phyloP scores from a whole-genome alignment of 352 stramenopile genomes.

The Phytopythium mirpurense region DNA sequence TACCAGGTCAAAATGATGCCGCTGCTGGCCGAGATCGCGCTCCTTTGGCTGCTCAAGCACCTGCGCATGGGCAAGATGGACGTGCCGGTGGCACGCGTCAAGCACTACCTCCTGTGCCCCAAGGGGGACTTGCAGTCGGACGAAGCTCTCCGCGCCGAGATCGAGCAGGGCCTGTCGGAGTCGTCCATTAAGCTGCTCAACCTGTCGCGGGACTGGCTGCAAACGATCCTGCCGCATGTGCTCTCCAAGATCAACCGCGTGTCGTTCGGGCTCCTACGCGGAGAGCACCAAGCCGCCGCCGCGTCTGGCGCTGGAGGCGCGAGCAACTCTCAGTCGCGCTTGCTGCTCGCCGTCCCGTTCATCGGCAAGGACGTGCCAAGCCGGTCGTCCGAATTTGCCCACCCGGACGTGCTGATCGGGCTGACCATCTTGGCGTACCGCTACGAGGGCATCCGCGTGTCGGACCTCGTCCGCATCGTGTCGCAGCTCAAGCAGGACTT shows the following conservation, averaged over 20 bases:
- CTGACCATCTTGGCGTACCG: constrained; percentile 89
- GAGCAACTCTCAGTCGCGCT: constrained; percentile 93
- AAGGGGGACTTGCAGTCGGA: constrained; percentile 60
- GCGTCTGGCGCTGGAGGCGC: constrained; percentile 47
- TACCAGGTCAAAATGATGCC: constrained; percentile 93
- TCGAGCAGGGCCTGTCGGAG: constrained; percentile 68
- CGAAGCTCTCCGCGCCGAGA: constrained; percentile 69
- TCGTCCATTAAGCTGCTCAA: constrained; percentile 98
- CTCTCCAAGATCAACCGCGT: constrained; percentile 99
- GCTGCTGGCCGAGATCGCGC: constrained; percentile 86
- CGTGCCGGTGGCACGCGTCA: constrained; percentile 67
- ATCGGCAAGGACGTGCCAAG: constrained; percentile 99
- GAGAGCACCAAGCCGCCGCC: constrained; percentile 47
- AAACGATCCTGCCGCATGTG: constrained; percentile 97
- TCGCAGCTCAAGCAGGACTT: constrained; percentile 87
- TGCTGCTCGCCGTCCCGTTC: constrained; percentile 97
- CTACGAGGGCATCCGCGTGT: constrained; percentile 86
- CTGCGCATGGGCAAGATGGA: constrained; percentile 94
- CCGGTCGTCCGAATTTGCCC: constrained; percentile 98
- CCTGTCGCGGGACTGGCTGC: constrained; percentile 95
- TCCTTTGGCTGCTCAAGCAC: constrained; percentile 81
- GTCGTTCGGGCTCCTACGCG: constrained; percentile 94
- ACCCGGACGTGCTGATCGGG: constrained; percentile 96
- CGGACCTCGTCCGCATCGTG: constrained; percentile 83
- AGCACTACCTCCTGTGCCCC: constrained; percentile 65